Percentiles rank a stretch among this genome's conserved stretches.
These are phyloP conservation scores for Penicillium sp. DNA, from an alignment of 2,329 filamentous ascomycete genomes.

Conservation along the genomic window DNA sequence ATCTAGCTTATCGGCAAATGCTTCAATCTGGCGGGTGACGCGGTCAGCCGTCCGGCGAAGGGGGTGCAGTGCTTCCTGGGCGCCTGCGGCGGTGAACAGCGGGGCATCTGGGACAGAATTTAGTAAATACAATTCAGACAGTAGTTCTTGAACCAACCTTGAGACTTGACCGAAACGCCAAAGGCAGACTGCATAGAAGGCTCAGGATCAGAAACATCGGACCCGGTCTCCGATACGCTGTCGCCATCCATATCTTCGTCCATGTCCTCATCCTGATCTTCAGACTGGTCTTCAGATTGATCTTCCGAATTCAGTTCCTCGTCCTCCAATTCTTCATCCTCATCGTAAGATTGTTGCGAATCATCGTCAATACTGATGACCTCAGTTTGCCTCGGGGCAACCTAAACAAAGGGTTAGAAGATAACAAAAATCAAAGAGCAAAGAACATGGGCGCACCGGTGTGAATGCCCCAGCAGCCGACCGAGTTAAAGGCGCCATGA, in stretches of 20 bases:
- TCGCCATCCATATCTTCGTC: conserved; percentile 35
- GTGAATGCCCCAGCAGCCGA: conserved; percentile 26
- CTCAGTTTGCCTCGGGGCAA: conserved; percentile 32
- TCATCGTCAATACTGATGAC: conserved; percentile 44
- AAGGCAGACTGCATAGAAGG: conserved; percentile 19
- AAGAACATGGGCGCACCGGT: conserved; percentile 16
- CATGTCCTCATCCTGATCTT: conserved; percentile 26
- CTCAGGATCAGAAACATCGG: conserved; percentile 30
- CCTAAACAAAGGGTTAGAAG: conserved; percentile 19
- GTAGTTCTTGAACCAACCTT: conserved; percentile 13
- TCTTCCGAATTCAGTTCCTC: conserved; percentile 19
- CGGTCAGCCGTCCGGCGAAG: conserved; percentile 65
- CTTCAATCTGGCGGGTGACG: conserved; percentile 78
- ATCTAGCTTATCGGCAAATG: conserved; percentile 81
- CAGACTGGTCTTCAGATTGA: conserved; percentile 10
- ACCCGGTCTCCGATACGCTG: conserved; percentile 28
- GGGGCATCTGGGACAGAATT: conserved; percentile 25
- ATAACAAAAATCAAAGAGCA: conserved; percentile 4
- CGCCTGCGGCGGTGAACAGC: conserved; percentile 48
- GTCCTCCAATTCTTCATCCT: conserved; percentile 28
- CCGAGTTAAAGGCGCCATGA: conserved; percentile 44
- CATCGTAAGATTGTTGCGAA: conserved; percentile 29
- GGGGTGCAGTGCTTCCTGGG: conserved; percentile 57
- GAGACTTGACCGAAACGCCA: conserved; percentile 9
- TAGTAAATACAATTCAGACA: conserved; percentile 8